Conservation (phyloP, 768 basidiomycete genomes). For the Polyporus arcularius region DNA sequence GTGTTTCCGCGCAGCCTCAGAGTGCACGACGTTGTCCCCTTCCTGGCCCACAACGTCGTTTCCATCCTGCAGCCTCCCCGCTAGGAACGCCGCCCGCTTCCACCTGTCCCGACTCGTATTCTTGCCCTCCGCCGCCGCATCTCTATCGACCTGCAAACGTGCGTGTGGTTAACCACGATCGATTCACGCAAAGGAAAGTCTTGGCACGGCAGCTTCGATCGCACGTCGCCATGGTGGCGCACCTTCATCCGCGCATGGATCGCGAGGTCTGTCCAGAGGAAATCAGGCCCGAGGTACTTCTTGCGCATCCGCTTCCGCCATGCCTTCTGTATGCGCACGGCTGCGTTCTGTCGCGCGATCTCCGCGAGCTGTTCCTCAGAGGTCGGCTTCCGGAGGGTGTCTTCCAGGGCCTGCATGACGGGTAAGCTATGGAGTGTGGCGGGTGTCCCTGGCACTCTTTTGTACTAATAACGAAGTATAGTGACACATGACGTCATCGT, state of each 20-base stretch:
- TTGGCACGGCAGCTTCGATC: conserved; percentile 5
- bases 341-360: conserved; percentile 20
- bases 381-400: conserved; percentile 7
- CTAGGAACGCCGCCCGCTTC: conserved; percentile 47
- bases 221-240: conserved; percentile 2
- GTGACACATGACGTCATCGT: conserved; percentile 12
- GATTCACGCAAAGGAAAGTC: neutral
- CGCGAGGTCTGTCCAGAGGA: conserved; percentile 26
- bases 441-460: neutral
- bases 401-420: conserved; percentile 13
- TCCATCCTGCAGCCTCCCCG: conserved; percentile 44
- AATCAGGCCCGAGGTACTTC: conserved; percentile 21
- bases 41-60: conserved; percentile 40
- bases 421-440: neutral
- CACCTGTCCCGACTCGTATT: conserved; percentile 50
- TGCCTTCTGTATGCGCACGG: conserved; percentile 24
- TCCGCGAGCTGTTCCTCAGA: conserved; percentile 19
- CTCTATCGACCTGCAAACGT: conserved; percentile 37
- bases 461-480: neutral
- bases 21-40: conserved; percentile 22
- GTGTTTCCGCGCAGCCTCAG: conserved; percentile 42
- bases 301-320: conserved; percentile 23
- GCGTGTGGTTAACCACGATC: too few species aligned
- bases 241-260: conserved; percentile 28
- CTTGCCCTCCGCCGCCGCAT: conserved; percentile 45